Evolutionary conservation across 2,329 filamentous ascomycete species (phyloP).

Genomic region (Nannizzia gypsea): DNA sequence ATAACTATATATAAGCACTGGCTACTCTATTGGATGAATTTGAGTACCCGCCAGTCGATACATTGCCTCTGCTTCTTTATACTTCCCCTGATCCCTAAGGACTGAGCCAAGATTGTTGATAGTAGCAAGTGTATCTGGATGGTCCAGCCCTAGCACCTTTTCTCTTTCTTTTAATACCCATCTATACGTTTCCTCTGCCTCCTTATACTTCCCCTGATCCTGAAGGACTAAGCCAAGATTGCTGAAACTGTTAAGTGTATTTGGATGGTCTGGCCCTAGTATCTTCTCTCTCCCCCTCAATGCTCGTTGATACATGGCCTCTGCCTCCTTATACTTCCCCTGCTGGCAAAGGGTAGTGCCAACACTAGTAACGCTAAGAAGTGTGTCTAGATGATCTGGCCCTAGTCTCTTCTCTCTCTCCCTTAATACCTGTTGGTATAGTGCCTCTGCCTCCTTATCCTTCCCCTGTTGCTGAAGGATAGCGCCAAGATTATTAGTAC

Average conservation of each 20-base stretch:
- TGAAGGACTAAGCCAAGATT: conserved; percentile 13
- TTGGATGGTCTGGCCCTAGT: conserved; percentile 13
- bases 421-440: background rate
- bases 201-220: conserved; percentile 11
- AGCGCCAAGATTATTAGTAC: background rate
- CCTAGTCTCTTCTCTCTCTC: background rate
- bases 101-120: conserved; percentile 14
- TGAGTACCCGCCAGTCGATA: no score
- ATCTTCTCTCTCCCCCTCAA: conserved; percentile 6
- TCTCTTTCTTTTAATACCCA: conserved; percentile 4
- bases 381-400: background rate
- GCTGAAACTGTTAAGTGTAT: conserved; percentile 14
- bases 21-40: no score
- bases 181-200: conserved; percentile 8
- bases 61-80: conserved; percentile 16
- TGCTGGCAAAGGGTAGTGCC: background rate
- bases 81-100: conserved; percentile 11
- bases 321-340: conserved; percentile 2
- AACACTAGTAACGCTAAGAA: background rate
- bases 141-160: conserved; percentile 12
- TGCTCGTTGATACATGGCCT: background rate
- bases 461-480: background rate
- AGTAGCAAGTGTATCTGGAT: conserved; percentile 14
- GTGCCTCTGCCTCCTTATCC: background rate
- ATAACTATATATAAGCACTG: no score